Evolutionary conservation across 192 early-diverging fungal genomes (phyloP), one percentile per base, ranked within the genome.

Genomic region (Entomortierella beljakovae): DNA sequence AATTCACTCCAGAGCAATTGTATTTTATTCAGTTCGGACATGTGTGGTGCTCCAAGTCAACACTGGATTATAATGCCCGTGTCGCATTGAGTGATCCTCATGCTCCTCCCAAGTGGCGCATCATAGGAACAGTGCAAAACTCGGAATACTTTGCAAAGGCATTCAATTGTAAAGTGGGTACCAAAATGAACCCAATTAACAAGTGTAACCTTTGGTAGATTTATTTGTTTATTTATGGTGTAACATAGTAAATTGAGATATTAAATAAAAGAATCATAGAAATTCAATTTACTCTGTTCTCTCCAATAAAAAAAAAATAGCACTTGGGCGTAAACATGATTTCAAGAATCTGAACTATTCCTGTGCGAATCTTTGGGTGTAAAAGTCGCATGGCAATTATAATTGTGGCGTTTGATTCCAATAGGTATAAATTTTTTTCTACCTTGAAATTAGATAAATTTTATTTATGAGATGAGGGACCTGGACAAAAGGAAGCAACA

Each of bases 1-100:
- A 81, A 15, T 72, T 88, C 34, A 83, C 89, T 2, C 52, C 79
- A 6, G 85, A 90, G 18, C 89, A 93, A 68, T 32, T 92, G 10
- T 94, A 92, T 60, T 93, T 85, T 79, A 70, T 94, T 33, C 81
- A 87, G 16, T 93, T 83, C 70, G 92, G 81, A 0, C 88, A 90
- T 52, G 66, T 82, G 0, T 92, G 91, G 89, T 94, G 92, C 56
- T 52, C 57, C 23, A 81, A 74, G 35, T 83, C 72, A 20, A 82
- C 70, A 37, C 46, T 35, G 16, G n/a, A 42, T 57, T 34, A 46
- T 77, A 52, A 60, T 65, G 37, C 70, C 80, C 57, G 67, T 50
- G 66, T 70, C 38, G n/a, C n/a, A n/a, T n/a, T n/a, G n/a, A 88
- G 43, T 13, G 43, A 93, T 61, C 73, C 71, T 9, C 93, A 94